Base-by-base conservation (phyloP, 2,329 filamentous ascomycete species). In the Nemania sp. region DNA sequence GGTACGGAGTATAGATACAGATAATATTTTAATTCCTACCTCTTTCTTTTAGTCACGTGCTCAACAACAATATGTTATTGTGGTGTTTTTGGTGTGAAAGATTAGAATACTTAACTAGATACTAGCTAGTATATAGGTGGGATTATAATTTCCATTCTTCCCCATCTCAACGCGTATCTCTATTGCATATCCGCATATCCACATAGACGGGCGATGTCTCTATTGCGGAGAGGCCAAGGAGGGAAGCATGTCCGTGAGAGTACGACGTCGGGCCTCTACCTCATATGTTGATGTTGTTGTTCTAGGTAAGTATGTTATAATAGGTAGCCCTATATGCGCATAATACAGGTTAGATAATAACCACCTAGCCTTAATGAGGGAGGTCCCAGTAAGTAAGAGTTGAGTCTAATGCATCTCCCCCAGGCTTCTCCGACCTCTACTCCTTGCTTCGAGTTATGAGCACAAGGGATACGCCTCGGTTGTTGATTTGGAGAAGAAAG, bases 11-110 rank as follows among this genome's bases (percentile, higher is more conserved):
- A 45, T 58, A 64, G 27, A 56, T 29, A 47, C 43, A 43, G 29
- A 38, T 62, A 62, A 54, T 57, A 66, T 58, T 38, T 7, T 61
- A 18, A 54, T 54, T 3, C 24, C 43, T 58, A 22, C 26, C 24
- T 24, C 20, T 29, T 24, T 32, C 20, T 29, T 24, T 32, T 24
- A 13, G 10, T 24, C 38, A 41, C 38, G 38, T 41, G 38, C 5
- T 41, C 38, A 41, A 41, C 38, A 13, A n/a, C n/a, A n/a, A n/a
- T n/a, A n/a, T n/a, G n/a, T n/a, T n/a, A n/a, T n/a, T n/a, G 15
- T 41, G 38, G 38, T 41, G 53, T 55, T 55, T 4, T 32, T 32
- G 29, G 4, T 35, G 32, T 35, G 32, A 35, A 35, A 11, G 32
- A 35, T 35, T 7, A 11, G 32, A 35, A 35, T 35, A 35, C 3